Evolutionary conservation across 768 basidiomycete species (phyloP), one percentile per base, ranked within the genome.

Genomic region (Kwoniella shandongensis): DNA sequence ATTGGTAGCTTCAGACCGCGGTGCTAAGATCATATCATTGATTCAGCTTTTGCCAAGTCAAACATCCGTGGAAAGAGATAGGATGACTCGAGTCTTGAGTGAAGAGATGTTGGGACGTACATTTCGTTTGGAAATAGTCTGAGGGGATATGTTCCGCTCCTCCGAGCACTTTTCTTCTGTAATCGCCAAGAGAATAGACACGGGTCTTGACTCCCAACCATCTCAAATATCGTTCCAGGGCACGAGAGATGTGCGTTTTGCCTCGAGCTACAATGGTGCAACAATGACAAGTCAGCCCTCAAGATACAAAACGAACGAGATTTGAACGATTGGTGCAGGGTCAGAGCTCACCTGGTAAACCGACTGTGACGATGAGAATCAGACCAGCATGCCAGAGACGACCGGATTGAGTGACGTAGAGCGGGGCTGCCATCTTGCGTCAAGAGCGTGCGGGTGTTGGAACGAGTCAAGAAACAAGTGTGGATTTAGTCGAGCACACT

Each of bases 161-260:
- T 7, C 96, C 96, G 15, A 98, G 79, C 0, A 86, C 84, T 81
- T 91, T 90, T 50, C 96, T 79, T 44, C 96, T 84, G 77, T 94
- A 92, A 77, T 99, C 96, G 20, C 96, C 96, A 10, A 99, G 80
- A 5, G 91, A 93, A 54, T 97, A 86, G 51, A 98, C 96, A 62
- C 88, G 84, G 0, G 91, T 94, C 78, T 94, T 97, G 51, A 99
- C 89, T 27, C 96, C 96, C 77, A 91, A 89, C 96, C 96, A 99
- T 76, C 91, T 83, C 1, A 99, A 83, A 77, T 99, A 99, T n/a
- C 96, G 85, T 76, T 98, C 94, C 12, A 98, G 82, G 6, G 94
- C 87, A 36, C 93, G 84, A 1, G 92, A 94, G 54, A 98, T 91
- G 75, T 99, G 96, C 0, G 96, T 99, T 79, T 96, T 96, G 30